A percentile compares a stretch with the other conserved stretches of the same genome.
Conservation (phyloP, 2,329 filamentous ascomycete species). For the Diaporthe sp. region DNA sequence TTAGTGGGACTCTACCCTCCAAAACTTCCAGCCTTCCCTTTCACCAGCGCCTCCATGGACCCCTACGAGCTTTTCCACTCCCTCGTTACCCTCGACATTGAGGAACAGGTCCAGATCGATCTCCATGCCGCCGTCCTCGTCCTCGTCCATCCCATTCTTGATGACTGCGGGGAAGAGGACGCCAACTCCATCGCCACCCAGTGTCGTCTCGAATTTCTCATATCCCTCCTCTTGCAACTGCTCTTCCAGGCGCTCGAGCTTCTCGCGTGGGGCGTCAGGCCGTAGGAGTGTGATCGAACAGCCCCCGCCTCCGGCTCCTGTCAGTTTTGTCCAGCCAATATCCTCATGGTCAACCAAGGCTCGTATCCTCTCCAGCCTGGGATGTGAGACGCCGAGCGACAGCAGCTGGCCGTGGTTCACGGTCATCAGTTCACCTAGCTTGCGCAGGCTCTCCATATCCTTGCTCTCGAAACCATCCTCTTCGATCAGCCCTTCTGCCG, state of each 20-base stretch:
- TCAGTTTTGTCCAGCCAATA: conserved; percentile 97
- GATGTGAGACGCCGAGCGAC: conserved; percentile 95
- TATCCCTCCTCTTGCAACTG: conserved; percentile 81
- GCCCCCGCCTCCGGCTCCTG: conserved; percentile 93
- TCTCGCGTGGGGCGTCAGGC: conserved; percentile 70
- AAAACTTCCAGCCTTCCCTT: conserved; percentile 88
- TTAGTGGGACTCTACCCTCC: conserved; percentile 72
- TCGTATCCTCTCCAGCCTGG: conserved; percentile 89
- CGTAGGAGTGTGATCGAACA: conserved; percentile 94
- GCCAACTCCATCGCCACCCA: conserved; percentile 94
- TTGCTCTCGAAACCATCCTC: conserved; percentile 77
- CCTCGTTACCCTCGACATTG: conserved; percentile 85
- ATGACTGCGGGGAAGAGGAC: conserved; percentile 94
- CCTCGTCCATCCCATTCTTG: conserved; percentile 85
- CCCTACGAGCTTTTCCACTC: conserved; percentile 89
- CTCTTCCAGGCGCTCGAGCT: conserved; percentile 73
- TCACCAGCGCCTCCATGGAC: conserved; percentile 78
- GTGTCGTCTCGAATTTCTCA: conserved; percentile 86
- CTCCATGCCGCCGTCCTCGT: conserved; percentile 86
- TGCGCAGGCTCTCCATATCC: conserved; percentile 74
- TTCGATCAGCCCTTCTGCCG: conserved; percentile 67
- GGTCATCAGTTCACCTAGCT: conserved; percentile 88
- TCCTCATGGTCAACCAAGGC: conserved; percentile 91
- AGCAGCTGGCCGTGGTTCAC: conserved; percentile 95
- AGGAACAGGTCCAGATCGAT: conserved; percentile 90